Evolutionary conservation across 176 grass and related monocot genomes (phyloP), one percentile per base, ranked within the genome.

Genomic region (Zea luxurians): DNA sequence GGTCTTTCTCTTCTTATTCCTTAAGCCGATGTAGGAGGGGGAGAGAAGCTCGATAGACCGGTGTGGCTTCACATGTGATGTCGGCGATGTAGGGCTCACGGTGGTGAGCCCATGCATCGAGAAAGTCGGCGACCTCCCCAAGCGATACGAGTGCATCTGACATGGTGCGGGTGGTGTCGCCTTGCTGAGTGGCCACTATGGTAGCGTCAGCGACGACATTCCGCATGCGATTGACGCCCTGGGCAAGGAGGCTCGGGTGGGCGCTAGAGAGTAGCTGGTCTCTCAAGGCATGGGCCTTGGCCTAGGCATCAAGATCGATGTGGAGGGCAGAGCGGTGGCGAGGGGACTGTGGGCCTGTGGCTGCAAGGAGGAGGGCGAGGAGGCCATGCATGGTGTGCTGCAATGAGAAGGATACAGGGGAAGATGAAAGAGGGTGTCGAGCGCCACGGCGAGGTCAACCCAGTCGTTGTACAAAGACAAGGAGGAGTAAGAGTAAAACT

Each of bases 391-490:
- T 40, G 46, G 6, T 8, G 54, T 13, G n/a, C 12, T 5, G 63
- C 37, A 71, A 17, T 4, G 69, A 50, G 49, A 47, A 27, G 0
- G 27, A 27, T 27, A 27, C 27, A 48, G 49, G 42, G 68, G 8
- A 40, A 21, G 75, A 11, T 12, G 73, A 45, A 45, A 7, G 73
- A n/a, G 52, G 16, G 21, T 17, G 50, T 64, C 78, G 20, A 78
- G 81, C 10, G 20, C 67, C 68, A 67, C 68, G 38, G 87, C 80
- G 69, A 93, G 81, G 18, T 93, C 93, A 38, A 79, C 84, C 93
- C 93, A 97, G 2, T 91, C 91, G 43, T 90, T 83, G 70, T 86
- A 97, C 0, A 59, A 69, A 0, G 77, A 36, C 10, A 20, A 27
- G 21, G 36, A 27, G 27, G 27, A 27, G 27, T 27, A 27, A 27